Conservation (phyloP, 2,329 filamentous ascomycete genomes). For the Lasiodiplodia gonubiensis region DNA sequence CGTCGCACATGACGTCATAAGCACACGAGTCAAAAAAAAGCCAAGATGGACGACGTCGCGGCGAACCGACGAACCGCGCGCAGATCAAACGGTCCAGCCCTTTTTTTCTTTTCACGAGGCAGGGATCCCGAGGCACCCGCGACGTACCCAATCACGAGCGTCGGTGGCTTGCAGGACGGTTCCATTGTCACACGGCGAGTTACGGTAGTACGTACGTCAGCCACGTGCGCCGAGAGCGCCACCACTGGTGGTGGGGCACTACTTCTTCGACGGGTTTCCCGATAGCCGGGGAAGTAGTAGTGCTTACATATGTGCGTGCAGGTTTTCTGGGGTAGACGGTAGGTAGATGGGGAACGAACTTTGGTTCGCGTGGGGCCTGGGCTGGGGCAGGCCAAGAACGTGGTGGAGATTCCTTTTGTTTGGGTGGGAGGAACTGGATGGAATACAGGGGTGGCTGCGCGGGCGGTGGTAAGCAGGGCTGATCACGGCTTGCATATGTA, state of each 20-base stretch:
- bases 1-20: not conserved
- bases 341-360: not conserved
- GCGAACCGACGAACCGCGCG: not conserved
- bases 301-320: not conserved
- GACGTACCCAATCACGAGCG: not conserved
- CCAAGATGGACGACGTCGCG: not conserved
- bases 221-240: constrained; percentile 2
- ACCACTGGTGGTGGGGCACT: too few relatives aligned
- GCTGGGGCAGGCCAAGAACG: constrained; percentile 1
- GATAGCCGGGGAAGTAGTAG: constrained; percentile 9
- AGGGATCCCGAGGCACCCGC: not conserved
- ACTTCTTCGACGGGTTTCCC: not conserved
- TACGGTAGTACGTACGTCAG: constrained; percentile 8
- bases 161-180: not conserved
- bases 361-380: not conserved
- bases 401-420: too few relatives aligned
- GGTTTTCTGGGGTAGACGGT: not conserved
- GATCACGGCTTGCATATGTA: too few relatives aligned
- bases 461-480: too few relatives aligned
- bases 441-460: too few relatives aligned
- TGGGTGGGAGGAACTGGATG: too few relatives aligned
- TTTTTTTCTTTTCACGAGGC: not conserved
- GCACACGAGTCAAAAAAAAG: not conserved
- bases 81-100: not conserved
- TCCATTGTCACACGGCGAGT: too few relatives aligned